Evolutionary conservation across 2,329 filamentous ascomycete species (phyloP), one percentile per base, ranked within the genome.

Genomic region (Alternaria atra): DNA sequence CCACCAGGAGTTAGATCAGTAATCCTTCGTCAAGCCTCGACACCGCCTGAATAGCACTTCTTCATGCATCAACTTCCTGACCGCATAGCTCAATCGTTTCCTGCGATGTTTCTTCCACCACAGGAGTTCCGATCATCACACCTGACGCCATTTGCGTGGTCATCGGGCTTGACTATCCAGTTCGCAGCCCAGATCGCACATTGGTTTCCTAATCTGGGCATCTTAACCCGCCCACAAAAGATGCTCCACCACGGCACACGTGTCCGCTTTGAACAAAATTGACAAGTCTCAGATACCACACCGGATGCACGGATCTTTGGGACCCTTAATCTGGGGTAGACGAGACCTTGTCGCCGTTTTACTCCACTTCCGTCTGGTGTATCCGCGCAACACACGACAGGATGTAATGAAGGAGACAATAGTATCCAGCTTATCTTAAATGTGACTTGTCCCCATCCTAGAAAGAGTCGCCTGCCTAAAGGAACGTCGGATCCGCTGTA

Each of bases 281-380:
- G 30, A 40, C n/a, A 52, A 48, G 47, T 37, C 29, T 25, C 34
- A 52, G 48, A 39, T 30, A 56, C 17, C n/a, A 17, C 46, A 34
- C 47, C 47, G 34, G 46, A 35, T 44, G 47, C 23, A 23, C 60
- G 35, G 47, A 35, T 34, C 43, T 40, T 30, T 17, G 32, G 34
- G 40, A 43, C 42, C 52, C 42, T 48, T 46, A 39, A 34, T 43
- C 52, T 53, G 52, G 55, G 52, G 52, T 63, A 60, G 35, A 42
- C 13, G 37, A 44, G 58, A 47, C 52, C 34, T 47, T 60, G 54
- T 48, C 58, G 60, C 60, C 56, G 52, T 40, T 63, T 55, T 57
- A 63, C 48, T 63, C 61, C 61, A 52, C 61, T 57, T 63, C 57
- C 42, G 61, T 63, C 35, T 57, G 42, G 32, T 61, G 58, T 52